phyloP scores from a whole-genome alignment of 768 basidiomycete genomes.

The Trametes meyenii region DNA sequence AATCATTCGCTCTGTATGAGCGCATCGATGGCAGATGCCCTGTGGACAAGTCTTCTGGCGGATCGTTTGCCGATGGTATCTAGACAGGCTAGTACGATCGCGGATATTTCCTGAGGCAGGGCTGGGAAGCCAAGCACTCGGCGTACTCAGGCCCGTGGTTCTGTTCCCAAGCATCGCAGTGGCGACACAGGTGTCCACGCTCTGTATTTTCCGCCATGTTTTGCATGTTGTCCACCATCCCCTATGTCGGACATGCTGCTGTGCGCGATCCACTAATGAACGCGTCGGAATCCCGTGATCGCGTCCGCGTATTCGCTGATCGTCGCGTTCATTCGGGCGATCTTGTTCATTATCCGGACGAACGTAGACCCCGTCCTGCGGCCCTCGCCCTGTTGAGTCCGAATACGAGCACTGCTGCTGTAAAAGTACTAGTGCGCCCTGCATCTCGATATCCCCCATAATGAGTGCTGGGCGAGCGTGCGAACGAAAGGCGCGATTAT shows the following conservation, averaged over 20 bases:
- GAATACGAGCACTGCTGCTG: not conserved
- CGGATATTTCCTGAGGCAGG: not conserved
- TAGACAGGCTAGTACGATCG: not conserved
- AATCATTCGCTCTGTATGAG: conserved; percentile 11
- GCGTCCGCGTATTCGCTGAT: conserved; percentile 5
- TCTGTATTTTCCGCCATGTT: too few relatives aligned
- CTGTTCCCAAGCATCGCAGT: not conserved
- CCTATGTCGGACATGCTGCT: too few relatives aligned
- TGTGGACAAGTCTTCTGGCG: not conserved
- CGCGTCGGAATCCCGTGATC: conserved; percentile 18
- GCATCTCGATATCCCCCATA: not conserved
- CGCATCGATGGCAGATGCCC: conserved; percentile 5
- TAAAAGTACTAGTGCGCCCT: conserved; percentile 6
- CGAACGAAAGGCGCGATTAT: conserved; percentile 64
- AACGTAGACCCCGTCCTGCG: not conserved
- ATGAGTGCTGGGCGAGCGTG: conserved; percentile 43
- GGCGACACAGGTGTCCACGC: not conserved
- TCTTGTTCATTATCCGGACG: not conserved
- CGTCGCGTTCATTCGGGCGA: conserved; percentile 8
- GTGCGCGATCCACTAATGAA: not conserved
- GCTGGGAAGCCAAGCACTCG: not conserved
- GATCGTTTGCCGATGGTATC: not conserved
- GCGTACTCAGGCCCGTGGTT: not conserved
- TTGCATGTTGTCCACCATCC: too few relatives aligned
- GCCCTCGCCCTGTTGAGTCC: too few relatives aligned